Conservation (phyloP, 139 green algal species). For the Pseudopediastrum boryanum region DNA sequence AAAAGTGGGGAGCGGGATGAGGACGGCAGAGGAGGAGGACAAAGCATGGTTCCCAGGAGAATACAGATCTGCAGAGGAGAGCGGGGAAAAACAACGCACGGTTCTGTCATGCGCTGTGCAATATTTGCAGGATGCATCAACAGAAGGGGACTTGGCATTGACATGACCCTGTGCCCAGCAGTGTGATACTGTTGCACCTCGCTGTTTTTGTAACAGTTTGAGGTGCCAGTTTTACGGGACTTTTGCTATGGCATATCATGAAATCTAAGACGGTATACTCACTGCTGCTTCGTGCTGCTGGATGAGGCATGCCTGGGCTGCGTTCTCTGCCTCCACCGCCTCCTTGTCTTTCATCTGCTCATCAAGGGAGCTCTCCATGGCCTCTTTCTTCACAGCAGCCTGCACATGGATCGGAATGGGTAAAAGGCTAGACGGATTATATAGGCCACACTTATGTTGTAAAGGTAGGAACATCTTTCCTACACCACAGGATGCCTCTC, state of each 20-base stretch:
- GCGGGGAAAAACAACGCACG: too few relatives aligned
- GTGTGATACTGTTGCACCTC: not conserved
- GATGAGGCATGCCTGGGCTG: slow-evolving; percentile 61
- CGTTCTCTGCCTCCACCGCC: slow-evolving; percentile 78
- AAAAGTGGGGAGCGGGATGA: too few relatives aligned
- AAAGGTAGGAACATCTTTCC: too few relatives aligned
- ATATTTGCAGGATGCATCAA: not conserved
- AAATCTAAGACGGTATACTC: not conserved
- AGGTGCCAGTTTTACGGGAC: not conserved
- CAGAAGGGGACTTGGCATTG: not conserved
- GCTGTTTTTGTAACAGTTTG: not conserved
- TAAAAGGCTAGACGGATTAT: too few relatives aligned
- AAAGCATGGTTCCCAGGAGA: too few relatives aligned
- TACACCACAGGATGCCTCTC: not conserved
- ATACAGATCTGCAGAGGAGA: too few relatives aligned
- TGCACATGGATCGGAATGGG: slow-evolving; percentile 30
- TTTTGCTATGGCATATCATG: not conserved
- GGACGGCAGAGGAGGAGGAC: too few relatives aligned
- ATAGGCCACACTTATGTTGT: too few relatives aligned
- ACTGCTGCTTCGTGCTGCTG: slow-evolving; percentile 78
- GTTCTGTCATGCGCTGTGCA: not conserved
- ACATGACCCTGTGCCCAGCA: not conserved
- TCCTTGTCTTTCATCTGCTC: slow-evolving; percentile 78
- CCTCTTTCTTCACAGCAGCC: slow-evolving; percentile 73
- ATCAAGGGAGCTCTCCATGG: slow-evolving; percentile 72